Percentiles rank a stretch among this genome's conserved stretches.
phyloP scores from a whole-genome alignment of 1,284 basidiomycete genomes.

The Boletus sp. region DNA sequence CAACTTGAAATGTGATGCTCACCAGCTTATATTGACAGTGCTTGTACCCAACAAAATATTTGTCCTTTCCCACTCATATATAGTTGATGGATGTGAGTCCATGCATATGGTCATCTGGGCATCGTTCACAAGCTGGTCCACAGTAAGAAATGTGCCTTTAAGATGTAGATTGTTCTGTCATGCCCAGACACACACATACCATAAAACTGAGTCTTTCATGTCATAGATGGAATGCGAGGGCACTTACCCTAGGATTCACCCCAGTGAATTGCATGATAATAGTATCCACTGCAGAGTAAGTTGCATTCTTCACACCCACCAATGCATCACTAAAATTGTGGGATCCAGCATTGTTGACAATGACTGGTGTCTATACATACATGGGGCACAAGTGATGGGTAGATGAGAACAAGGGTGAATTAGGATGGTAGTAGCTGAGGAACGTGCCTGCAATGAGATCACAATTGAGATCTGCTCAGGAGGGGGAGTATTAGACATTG shows the following conservation, averaged over 20 bases:
- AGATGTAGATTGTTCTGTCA: constrained; percentile 75
- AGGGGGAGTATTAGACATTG: constrained; percentile 66
- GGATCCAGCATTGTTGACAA: constrained; percentile 61
- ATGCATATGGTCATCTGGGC: constrained; percentile 65
- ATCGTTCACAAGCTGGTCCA: constrained; percentile 58
- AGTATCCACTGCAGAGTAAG: constrained; percentile 60
- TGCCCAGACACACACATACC: not conserved
- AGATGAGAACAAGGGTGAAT: not conserved
- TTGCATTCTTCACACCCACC: constrained; percentile 55
- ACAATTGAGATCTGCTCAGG: constrained; percentile 66
- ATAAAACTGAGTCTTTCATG: not conserved
- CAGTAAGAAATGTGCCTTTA: constrained; percentile 65
- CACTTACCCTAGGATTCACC: constrained; percentile 74
- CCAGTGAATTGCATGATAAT: constrained; percentile 72
- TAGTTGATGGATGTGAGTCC: constrained; percentile 82
- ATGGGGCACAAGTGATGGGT: not conserved
- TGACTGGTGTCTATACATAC: constrained; percentile 55
- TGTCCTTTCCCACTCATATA: constrained; percentile 67
- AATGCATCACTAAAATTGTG: constrained; percentile 70
- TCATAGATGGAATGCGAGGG: constrained; percentile 5
- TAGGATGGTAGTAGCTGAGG: no score
- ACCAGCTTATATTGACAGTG: constrained; percentile 68
- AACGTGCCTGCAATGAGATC: constrained; percentile 64
- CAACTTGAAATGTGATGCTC: no score
- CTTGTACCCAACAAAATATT: constrained; percentile 63